Conservation (phyloP, 805 yeast genomes). For the Gaillardinia entomophila region DNA sequence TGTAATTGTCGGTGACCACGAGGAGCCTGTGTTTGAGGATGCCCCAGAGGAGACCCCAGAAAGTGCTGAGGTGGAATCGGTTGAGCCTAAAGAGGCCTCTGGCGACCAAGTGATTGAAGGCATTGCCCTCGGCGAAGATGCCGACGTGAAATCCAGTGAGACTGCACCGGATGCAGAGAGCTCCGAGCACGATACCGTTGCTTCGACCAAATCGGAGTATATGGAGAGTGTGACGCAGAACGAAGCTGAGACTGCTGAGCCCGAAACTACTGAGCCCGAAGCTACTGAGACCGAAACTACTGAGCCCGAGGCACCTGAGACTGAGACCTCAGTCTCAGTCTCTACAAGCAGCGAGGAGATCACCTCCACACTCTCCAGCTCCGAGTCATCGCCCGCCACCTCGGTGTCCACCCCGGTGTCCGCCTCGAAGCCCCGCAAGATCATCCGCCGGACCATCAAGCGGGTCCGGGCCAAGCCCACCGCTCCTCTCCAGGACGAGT, state of each 20-base stretch:
- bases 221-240: no score
- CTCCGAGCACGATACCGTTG: no score
- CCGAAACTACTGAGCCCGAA: background rate
- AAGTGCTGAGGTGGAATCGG: background rate
- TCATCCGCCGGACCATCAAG: background rate
- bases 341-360: no score
- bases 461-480: background rate
- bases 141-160: background rate
- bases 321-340: background rate
- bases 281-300: background rate
- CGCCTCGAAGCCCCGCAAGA: background rate
- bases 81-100: background rate
- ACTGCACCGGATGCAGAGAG: no score
- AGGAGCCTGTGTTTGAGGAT: background rate
- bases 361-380: background rate
- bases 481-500: background rate
- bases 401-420: background rate
- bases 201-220: no score
- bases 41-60: background rate
- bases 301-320: background rate
- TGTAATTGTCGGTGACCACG: slow-evolving; percentile 1
- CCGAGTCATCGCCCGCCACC: background rate
- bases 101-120: background rate
- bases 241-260: background rate
- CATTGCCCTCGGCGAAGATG: background rate